These are phyloP conservation scores for Kalaharituber pfeilii DNA, from an alignment of 2,329 filamentous ascomycete species.

Conservation along the genomic window DNA sequence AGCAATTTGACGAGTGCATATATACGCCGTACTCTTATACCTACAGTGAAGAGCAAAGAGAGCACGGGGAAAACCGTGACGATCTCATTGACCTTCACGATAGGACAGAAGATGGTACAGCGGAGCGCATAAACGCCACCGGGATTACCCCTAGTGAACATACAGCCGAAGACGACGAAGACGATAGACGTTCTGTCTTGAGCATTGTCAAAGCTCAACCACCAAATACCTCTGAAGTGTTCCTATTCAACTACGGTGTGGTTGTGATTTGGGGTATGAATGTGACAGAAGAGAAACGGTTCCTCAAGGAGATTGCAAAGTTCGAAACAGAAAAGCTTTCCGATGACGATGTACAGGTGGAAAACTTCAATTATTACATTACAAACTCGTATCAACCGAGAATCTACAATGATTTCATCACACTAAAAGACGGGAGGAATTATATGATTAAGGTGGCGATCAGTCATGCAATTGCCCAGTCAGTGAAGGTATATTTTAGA, in stretches of 20 bases:
- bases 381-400: conserved; percentile 92
- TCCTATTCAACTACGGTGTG: conserved; percentile 93
- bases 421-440: conserved; percentile 77
- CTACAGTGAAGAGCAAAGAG: conserved; percentile 25
- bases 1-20: conserved; percentile 92
- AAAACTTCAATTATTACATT: conserved; percentile 99
- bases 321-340: conserved; percentile 84
- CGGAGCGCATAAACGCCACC: conserved; percentile 12
- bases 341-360: conserved; percentile 77
- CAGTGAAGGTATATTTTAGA: conserved; percentile 46
- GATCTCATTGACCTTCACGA: conserved; percentile 44
- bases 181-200: conserved; percentile 21
- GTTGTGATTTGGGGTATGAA: conserved; percentile 99
- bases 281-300: conserved; percentile 68
- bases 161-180: conserved; percentile 27
- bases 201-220: conserved; percentile 19
- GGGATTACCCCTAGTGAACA: conserved; percentile 23
- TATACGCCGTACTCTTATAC: conserved; percentile 59
- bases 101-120: conserved; percentile 6
- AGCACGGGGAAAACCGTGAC: conserved; percentile 47
- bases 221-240: conserved; percentile 68
- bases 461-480: conserved; percentile 85
- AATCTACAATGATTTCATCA: conserved; percentile 99
- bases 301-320: conserved; percentile 83
- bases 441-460: conserved; percentile 98